Evolutionary conservation across 352 stramenopile species (phyloP), one percentile per base, ranked within the genome.

Genomic region (Phytophthora agathidicida): DNA sequence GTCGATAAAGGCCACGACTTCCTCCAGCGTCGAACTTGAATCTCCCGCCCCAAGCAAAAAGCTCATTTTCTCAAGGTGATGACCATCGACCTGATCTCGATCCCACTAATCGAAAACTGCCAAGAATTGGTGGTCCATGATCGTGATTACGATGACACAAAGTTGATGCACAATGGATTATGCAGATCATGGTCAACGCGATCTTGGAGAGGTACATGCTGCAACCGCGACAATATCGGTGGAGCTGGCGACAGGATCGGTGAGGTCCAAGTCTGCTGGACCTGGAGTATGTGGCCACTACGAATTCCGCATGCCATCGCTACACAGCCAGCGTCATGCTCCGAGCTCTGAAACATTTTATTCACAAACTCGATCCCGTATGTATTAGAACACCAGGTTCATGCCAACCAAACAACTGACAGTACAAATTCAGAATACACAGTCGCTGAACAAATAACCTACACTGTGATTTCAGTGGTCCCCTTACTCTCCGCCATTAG

Each of bases 1-100:
- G 26, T 74, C 65, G 36, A 74, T 74, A 32, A 71, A 68, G 17
- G 65, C 51, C 17, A 71, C 42, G 6, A 70, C 30, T 3, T 64
- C 57, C 17, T 70, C 65, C 59, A 73, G 17, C 19, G 65, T 53
- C 28, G 43, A 27, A 26, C 33, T 26, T 1, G 38, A n/a, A 33
- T 60, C 52, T 22, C 42, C 58, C 19, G 43, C 43, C n/a, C 23
- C 24, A 3, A 47, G 28, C 11, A 59, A 37, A 19, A 68, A 35
- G 11, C 37, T 63, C 60, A 68, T 67, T 1, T 31, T 33, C 17
- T 23, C 5, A 7, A 13, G 14, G 30, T 51, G 2, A 2, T 23
- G 27, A 44, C 3, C 2, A 36, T n/a, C 27, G 13, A 20, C 26
- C 46, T 54, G 16, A 7, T 26, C 33, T 38, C 42, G 7, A 32